Conservation (phyloP, 2,329 filamentous ascomycete species). For the Fusarium sp. region DNA sequence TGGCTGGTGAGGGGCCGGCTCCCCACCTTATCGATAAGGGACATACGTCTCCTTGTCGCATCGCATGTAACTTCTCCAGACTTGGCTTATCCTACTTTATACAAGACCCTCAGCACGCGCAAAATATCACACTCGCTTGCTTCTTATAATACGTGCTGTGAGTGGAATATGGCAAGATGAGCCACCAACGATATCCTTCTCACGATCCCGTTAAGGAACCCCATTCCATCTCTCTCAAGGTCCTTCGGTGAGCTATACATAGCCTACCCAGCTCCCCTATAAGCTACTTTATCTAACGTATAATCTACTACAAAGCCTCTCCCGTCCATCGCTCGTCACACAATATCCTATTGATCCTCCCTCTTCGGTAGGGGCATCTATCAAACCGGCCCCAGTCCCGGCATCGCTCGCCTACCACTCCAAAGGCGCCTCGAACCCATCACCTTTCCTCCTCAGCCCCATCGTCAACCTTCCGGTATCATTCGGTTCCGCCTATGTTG, state of each 20-base stretch:
- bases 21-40: conserved; percentile 41
- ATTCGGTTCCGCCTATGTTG: conserved; percentile 95
- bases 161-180: conserved; percentile 59
- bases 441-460: conserved; percentile 72
- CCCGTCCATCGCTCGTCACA: conserved; percentile 81
- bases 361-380: conserved; percentile 58
- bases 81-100: background rate
- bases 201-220: conserved; percentile 78
- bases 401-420: conserved; percentile 82
- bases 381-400: conserved; percentile 61
- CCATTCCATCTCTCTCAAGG: conserved; percentile 84
- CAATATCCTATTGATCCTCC: conserved; percentile 75
- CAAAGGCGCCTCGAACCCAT: conserved; percentile 62
- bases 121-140: conserved; percentile 4
- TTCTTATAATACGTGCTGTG: background rate
- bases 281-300: conserved; percentile 17
- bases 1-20: conserved; percentile 15
- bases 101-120: conserved; percentile 3
- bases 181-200: conserved; percentile 71
- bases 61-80: background rate
- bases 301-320: conserved; percentile 71
- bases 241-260: conserved; percentile 69
- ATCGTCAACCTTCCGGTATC: conserved; percentile 88
- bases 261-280: background rate
- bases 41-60: conserved; percentile 13